Conservation (phyloP, 345 rosid genomes). For the Hypericum perforatum region DNA sequence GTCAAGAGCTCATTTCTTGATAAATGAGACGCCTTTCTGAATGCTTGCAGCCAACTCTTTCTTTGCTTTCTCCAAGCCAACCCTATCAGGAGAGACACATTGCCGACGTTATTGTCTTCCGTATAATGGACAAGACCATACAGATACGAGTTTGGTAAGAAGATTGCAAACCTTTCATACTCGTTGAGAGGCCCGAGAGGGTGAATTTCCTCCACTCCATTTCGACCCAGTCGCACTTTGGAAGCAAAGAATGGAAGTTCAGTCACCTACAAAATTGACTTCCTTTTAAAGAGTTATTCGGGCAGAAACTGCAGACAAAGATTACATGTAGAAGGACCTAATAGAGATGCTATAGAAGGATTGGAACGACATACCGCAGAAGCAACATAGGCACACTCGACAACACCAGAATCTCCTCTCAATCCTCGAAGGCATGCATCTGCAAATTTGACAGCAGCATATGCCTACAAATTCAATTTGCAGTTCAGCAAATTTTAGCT, state of each 20-base stretch:
- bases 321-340: background rate
- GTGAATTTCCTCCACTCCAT: constrained; percentile 64
- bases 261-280: constrained; percentile 45
- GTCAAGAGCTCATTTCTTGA: constrained; percentile 31
- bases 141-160: background rate
- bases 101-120: too few species aligned
- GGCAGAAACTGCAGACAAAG: background rate
- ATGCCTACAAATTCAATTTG: constrained; percentile 48
- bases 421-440: constrained; percentile 80
- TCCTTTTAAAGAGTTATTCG: background rate
- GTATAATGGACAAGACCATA: background rate
- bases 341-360: background rate
- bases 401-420: constrained; percentile 67
- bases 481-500: background rate
- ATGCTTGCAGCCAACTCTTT: constrained; percentile 72
- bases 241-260: constrained; percentile 95
- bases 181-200: constrained; percentile 78
- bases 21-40: constrained; percentile 62
- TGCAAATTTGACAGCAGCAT: constrained; percentile 96
- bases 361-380: constrained; percentile 39
- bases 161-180: constrained; percentile 53
- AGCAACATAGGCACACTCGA: constrained; percentile 75
- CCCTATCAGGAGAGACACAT: constrained; percentile 21
- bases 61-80: constrained; percentile 83
- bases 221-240: constrained; percentile 69